phyloP scores from a whole-genome alignment of 2,329 filamentous ascomycete genomes.

The Botryotinia globosa region DNA sequence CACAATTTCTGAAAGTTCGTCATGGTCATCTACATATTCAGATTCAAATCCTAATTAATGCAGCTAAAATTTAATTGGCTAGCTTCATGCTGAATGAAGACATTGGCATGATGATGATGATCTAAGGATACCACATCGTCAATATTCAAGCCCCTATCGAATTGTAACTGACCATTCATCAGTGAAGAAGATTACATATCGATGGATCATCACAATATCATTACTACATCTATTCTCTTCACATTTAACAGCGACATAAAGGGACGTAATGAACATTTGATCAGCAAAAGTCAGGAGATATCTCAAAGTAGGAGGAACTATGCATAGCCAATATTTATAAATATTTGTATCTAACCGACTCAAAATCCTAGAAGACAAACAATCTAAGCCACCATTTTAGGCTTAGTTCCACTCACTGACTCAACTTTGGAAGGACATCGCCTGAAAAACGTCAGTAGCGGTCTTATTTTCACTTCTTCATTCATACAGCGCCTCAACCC shows the following conservation, averaged over 20 bases:
- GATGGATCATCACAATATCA: not conserved
- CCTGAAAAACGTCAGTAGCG: not conserved
- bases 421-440: not conserved
- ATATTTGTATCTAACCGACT: not conserved
- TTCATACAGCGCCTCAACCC: too few relatives aligned
- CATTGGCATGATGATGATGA: not conserved
- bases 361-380: not conserved
- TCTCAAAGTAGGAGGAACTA: not conserved
- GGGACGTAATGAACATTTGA: not conserved
- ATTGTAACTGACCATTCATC: not conserved
- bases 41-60: not conserved
- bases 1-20: not conserved
- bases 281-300: rapidly evolving
- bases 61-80: rapidly evolving
- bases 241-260: not conserved
- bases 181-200: not conserved
- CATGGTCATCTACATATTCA: not conserved
- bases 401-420: too few relatives aligned
- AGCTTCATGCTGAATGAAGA: not conserved
- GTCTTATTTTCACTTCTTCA: too few relatives aligned
- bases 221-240: not conserved
- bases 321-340: not conserved
- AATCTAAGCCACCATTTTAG: too few relatives aligned
- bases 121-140: not conserved
- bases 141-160: not conserved